Evolutionary conservation across 179 eudicot species (phyloP).

Genomic region (Camellia oleifera): DNA sequence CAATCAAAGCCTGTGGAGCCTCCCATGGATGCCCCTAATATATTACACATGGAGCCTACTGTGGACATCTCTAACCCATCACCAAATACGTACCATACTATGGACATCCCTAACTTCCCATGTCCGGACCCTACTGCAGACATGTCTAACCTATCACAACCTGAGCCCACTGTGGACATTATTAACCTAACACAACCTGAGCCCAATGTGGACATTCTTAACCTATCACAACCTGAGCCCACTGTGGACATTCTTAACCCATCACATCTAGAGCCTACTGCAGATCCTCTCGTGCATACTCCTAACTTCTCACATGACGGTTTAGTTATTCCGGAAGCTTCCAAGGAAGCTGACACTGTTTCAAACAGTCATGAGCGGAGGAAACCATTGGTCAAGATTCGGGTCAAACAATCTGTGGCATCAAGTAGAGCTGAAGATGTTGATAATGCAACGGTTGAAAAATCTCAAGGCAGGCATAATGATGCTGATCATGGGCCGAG

Average conservation of each 20-base stretch:
- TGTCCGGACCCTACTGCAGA: constrained; percentile 7
- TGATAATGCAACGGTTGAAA: constrained; percentile 39
- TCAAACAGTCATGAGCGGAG: constrained; percentile 58
- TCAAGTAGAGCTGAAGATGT: constrained; percentile 57
- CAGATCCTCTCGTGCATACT: not conserved
- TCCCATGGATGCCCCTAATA: constrained; percentile 29
- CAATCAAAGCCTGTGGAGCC: constrained; percentile 63
- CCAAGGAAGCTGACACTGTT: constrained; percentile 44
- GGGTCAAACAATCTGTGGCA: constrained; percentile 62
- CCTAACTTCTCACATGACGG: constrained; percentile 22
- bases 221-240: constrained; percentile 10
- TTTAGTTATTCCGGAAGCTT: constrained; percentile 32
- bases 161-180: not conserved
- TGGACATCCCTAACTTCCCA: constrained; percentile 10
- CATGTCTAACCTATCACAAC: not conserved
- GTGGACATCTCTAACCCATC: constrained; percentile 12
- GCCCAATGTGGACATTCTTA: not conserved
- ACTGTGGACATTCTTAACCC: not conserved
- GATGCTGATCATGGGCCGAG: constrained; percentile 63
- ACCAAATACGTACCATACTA: not conserved
- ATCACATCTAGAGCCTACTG: not conserved
- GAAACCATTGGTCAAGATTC: constrained; percentile 55
- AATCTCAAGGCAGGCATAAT: constrained; percentile 47
- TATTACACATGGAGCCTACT: constrained; percentile 21
- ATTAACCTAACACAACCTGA: not conserved